phyloP scores from a whole-genome alignment of 2,329 filamentous ascomycete genomes.

The Fusarium udum region DNA sequence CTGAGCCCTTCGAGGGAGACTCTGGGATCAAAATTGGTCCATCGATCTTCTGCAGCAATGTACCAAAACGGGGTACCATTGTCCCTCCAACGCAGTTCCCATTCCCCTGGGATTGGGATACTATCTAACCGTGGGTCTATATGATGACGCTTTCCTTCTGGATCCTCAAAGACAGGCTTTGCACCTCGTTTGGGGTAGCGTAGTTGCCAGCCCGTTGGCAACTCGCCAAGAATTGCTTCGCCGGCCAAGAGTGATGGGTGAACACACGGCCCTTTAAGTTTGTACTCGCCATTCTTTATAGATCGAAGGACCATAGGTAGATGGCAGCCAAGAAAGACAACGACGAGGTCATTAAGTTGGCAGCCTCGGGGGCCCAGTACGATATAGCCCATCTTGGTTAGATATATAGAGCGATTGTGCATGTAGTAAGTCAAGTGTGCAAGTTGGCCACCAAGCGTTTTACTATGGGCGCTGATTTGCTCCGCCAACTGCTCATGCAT shows the following conservation, averaged over 20 bases:
- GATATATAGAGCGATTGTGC: not conserved
- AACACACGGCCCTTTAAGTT: not conserved
- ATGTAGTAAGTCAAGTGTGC: not conserved
- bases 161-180: not conserved
- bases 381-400: not conserved
- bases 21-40: not conserved
- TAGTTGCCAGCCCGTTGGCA: not conserved
- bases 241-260: not conserved
- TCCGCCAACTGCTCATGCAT: not conserved
- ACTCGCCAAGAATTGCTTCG: not conserved
- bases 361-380: not conserved
- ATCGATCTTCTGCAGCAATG: not conserved
- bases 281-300: not conserved
- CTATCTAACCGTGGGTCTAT: not conserved
- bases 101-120: not conserved
- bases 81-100: not conserved
- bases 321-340: conserved; percentile 1
- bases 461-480: not conserved
- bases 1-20: not conserved
- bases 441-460: not conserved
- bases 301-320: not conserved
- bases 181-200: not conserved
- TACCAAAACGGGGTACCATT: not conserved
- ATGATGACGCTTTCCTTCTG: not conserved
- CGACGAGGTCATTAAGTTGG: not conserved